Base-by-base conservation (phyloP, 2,329 filamentous ascomycete genomes). In the Talaromyces sp. region DNA sequence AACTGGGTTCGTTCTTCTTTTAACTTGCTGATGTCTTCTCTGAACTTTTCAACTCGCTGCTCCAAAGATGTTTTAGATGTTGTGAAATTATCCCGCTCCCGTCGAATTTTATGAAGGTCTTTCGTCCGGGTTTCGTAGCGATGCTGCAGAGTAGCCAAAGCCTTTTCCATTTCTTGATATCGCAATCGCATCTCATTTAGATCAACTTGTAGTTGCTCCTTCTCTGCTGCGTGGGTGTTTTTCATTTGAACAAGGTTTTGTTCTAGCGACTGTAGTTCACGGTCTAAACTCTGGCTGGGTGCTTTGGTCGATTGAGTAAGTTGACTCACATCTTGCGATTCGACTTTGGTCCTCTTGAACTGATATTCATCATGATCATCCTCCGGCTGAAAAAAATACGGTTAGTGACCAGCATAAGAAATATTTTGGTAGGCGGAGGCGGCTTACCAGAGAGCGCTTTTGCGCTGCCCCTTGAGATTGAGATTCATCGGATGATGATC, bases 101-200 rank as follows among this genome's bases (percentile, higher is more conserved):
- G 65, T 19, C 74, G 69, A 14, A 69, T 59, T 47, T 67, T 66
- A 56, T 75, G 72, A 13, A 74, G 52, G 41, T 76, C 68, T 8
- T 64, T 67, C 16, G 64, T 70, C 51, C 70, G 69, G 44, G 58
- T 71, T 63, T 79, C 77, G 52, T 77, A 78, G 46, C 76, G 75
- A 63, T 75, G 72, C 57, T 78, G 75, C 9, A 79, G 58, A 7
- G 54, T 44, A 16, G 65, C 62, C 44, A 77, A 63, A 5, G 61
- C 64, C 39, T 65, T 61, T 43, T 74, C 68, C 41, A 68, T 66
- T 46, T 72, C 67, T 29, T 63, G 58, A 10, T 70, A 56, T 37
- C 69, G 68, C 42, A 60, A 52, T 47, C 68, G 58, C 3, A 62
- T 55, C 3, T 65, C 54, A 13, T 58, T 52, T 19, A 74, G 52